Conservation (phyloP, 2,329 filamentous ascomycete species). For the Fusarium mundagurra region DNA sequence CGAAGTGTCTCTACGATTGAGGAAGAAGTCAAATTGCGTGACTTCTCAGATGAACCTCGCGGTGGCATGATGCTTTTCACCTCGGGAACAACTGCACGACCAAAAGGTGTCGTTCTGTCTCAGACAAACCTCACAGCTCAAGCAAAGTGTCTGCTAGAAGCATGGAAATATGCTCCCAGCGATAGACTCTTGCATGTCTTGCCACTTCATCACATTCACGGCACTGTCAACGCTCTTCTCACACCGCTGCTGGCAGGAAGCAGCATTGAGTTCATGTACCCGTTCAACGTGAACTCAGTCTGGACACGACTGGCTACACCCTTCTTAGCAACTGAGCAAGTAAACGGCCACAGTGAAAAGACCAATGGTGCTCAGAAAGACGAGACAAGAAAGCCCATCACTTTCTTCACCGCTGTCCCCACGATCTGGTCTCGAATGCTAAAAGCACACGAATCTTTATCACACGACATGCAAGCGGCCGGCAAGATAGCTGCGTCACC, state of each 20-base stretch:
- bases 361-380: background rate
- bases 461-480: conserved; percentile 70
- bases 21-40: conserved; percentile 61
- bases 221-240: conserved; percentile 90
- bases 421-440: conserved; percentile 94
- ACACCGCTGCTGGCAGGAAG: conserved; percentile 88
- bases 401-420: conserved; percentile 95
- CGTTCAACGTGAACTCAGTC: conserved; percentile 86
- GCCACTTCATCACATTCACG: conserved; percentile 96
- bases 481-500: conserved; percentile 77
- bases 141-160: conserved; percentile 78
- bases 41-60: conserved; percentile 57
- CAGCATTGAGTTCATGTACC: conserved; percentile 91
- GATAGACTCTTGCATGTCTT: conserved; percentile 91
- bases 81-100: conserved; percentile 91
- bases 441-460: conserved; percentile 71
- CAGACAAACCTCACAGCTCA: conserved; percentile 85
- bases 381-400: conserved; percentile 61
- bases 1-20: conserved; percentile 60
- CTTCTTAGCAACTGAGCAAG: conserved; percentile 62
- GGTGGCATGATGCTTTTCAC: conserved; percentile 98
- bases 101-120: conserved; percentile 94
- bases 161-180: conserved; percentile 82
- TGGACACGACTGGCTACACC: conserved; percentile 88
- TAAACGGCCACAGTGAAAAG: conserved; percentile 33